These are phyloP conservation scores for Paramecium primaurelia DNA, from an alignment of 73 alveolate genomes.

Conservation along the genomic window DNA sequence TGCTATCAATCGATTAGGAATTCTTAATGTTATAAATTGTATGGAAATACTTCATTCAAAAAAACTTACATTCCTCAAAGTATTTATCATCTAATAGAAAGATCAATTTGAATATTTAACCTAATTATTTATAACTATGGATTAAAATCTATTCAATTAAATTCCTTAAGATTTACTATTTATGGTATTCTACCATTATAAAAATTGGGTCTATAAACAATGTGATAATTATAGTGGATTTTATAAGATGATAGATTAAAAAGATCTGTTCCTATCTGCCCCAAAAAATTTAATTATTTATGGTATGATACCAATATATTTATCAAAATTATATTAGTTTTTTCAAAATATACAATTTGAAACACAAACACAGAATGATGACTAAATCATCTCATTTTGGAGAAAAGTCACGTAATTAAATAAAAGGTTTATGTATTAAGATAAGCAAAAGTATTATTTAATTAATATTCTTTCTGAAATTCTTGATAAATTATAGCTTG, in stretches of 20 bases:
- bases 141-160: background rate
- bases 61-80: background rate
- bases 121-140: background rate
- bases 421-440: background rate
- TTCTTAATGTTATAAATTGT: background rate
- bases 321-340: background rate
- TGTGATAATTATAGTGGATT: background rate
- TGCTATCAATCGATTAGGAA: background rate
- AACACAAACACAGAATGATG: background rate
- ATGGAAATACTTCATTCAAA: background rate
- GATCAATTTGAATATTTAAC: background rate
- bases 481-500: background rate
- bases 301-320: background rate
- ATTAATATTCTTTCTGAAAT: background rate
- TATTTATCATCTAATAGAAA: background rate
- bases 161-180: background rate
- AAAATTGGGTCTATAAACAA: background rate
- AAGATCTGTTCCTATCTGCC: background rate
- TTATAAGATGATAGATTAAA: background rate
- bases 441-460: background rate
- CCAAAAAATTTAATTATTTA: background rate
- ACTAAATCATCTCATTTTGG: background rate
- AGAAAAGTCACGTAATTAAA: background rate
- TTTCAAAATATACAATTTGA: background rate
- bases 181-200: background rate